These are phyloP conservation scores for Cryptosporidium ubiquitum DNA, from an alignment of 169 alveolate genomes.

Conservation along the genomic window DNA sequence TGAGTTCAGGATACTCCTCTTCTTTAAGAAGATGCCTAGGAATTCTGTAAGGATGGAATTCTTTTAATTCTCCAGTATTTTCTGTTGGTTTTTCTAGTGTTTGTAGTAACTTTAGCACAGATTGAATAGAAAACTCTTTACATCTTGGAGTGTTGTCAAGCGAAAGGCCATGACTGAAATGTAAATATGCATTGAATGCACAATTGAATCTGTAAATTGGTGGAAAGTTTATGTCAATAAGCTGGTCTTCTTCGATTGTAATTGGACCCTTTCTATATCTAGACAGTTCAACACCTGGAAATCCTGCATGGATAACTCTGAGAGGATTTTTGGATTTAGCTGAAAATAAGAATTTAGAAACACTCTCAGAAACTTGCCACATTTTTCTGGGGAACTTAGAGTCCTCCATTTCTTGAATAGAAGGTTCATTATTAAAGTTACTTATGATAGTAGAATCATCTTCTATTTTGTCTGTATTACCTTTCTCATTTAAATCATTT, in stretches of 20 bases:
- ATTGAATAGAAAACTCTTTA: conserved; percentile 25
- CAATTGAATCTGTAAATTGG: conserved; percentile 68
- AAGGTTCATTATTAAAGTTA: background rate
- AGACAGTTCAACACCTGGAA: conserved; percentile 66
- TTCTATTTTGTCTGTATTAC: background rate
- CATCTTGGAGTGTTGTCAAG: conserved; percentile 56
- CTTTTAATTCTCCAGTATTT: background rate
- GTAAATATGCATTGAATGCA: conserved; percentile 28
- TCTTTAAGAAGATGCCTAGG: conserved; percentile 44
- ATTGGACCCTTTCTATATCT: conserved; percentile 69
- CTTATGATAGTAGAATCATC: background rate
- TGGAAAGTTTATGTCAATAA: conserved; percentile 44
- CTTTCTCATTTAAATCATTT: background rate
- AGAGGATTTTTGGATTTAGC: conserved; percentile 48
- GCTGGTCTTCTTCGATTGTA: background rate
- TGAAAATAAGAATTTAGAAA: conserved; percentile 11
- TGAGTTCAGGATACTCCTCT: conserved; percentile 34
- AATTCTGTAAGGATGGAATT: conserved; percentile 64
- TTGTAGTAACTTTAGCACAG: conserved; percentile 22
- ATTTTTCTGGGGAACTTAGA: conserved; percentile 56
- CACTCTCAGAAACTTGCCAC: conserved; percentile 59
- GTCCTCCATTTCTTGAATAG: conserved; percentile 8
- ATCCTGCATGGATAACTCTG: conserved; percentile 66
- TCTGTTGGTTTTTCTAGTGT: conserved; percentile 33
- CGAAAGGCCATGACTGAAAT: background rate